A percentile compares a stretch with the other conserved stretches of the same genome.
phyloP scores from a whole-genome alignment of 768 basidiomycete species.

The Termitomyces sp. region DNA sequence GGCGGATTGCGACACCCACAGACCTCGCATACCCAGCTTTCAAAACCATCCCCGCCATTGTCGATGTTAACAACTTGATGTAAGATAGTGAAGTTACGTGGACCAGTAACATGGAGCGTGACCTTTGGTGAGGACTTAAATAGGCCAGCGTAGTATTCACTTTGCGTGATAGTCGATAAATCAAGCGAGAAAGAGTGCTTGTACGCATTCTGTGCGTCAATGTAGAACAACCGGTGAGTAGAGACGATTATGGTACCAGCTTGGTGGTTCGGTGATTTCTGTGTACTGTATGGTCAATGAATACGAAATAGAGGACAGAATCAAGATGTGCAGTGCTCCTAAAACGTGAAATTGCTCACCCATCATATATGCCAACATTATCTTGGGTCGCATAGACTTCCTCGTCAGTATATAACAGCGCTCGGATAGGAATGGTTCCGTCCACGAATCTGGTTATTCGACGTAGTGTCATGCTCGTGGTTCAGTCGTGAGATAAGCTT shows the following conservation, averaged over 20 bases:
- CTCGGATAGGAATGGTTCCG: conserved; percentile 73
- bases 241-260: conserved; percentile 68
- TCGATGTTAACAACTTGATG: conserved; percentile 19
- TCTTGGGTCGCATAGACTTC: conserved; percentile 69
- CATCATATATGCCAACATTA: conserved; percentile 85
- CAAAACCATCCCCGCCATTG: conserved; percentile 27
- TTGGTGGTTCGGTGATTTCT: conserved; percentile 81
- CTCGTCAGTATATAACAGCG: conserved; percentile 79
- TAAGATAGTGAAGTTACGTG: conserved; percentile 15
- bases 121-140: conserved; percentile 89
- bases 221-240: conserved; percentile 82
- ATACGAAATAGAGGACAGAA: background rate
- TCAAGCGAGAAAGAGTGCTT: conserved; percentile 63
- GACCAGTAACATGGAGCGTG: conserved; percentile 57
- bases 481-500: background rate
- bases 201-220: conserved; percentile 46
- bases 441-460: conserved; percentile 56
- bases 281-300: conserved; percentile 47
- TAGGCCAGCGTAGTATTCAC: conserved; percentile 86
- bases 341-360: conserved; percentile 44
- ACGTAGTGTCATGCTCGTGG: conserved; percentile 42
- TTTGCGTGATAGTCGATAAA: conserved; percentile 61
- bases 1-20: conserved; percentile 82
- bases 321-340: conserved; percentile 8
- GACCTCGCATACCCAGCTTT: conserved; percentile 83